Conservation (phyloP, 176 grass and related monocot genomes). For the Luzula sylvatica region DNA sequence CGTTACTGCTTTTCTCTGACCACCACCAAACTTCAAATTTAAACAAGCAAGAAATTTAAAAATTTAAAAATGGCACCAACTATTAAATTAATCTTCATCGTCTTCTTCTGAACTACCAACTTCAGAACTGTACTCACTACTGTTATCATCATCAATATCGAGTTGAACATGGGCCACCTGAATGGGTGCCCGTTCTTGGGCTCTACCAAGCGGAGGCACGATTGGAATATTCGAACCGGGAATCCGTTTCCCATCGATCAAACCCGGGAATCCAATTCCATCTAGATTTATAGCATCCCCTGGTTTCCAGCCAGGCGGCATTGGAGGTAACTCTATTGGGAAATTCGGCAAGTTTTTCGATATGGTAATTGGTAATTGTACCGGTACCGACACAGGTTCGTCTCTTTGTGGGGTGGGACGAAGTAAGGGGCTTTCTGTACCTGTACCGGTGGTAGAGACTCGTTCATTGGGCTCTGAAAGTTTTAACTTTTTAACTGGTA, state of each 20-base stretch:
- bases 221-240: conserved; percentile 15
- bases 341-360: conserved; percentile 42
- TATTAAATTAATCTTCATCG: conserved; percentile 57
- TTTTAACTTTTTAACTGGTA: conserved; percentile 66
- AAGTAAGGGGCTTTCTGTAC: conserved; percentile 28
- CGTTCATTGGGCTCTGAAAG: conserved; percentile 44
- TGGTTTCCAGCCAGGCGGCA: conserved; percentile 90
- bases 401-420: conserved; percentile 48
- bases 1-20: too few species aligned
- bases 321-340: conserved; percentile 25
- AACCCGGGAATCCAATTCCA: conserved; percentile 36
- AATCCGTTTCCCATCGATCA: conserved; percentile 36
- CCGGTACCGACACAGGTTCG: conserved; percentile 16
- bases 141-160: conserved; percentile 67
- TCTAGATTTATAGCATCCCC: conserved; percentile 62
- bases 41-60: conserved; percentile 6
- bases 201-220: conserved; percentile 4
- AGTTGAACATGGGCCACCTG: conserved; percentile 58
- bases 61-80: conserved; percentile 12
- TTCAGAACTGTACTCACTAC: conserved; percentile 84
- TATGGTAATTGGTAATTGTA: conserved; percentile 50
- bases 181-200: conserved; percentile 34
- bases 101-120: conserved; percentile 87
- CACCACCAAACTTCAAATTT: not conserved
- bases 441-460: conserved; percentile 20